Base-by-base conservation (phyloP, 2,329 filamentous ascomycete species). In the Daldinia sp. region DNA sequence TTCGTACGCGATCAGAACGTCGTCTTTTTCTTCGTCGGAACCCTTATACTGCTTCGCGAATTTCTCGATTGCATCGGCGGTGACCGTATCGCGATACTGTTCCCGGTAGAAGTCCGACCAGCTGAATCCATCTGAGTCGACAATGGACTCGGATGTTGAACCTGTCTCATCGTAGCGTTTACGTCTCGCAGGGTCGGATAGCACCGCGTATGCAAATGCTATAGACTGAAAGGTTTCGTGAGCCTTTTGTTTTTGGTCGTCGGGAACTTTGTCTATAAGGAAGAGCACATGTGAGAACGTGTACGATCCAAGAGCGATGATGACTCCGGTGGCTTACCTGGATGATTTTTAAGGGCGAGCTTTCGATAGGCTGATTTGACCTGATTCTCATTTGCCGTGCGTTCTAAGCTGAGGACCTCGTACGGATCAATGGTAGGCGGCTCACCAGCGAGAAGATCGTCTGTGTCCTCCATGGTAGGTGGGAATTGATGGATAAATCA, bases 281-380 rank as follows among this genome's bases (percentile, higher is more conserved):
- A 34, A 15, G 11, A 35, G 8, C 11, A 49, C 9, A 15, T 35
- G 19, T 67, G n/a, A 67, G 58, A 50, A 58, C 47, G 13, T 9
- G 34, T n/a, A 43, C 19, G 17, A 23, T 21, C 11, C 2, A 37
- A 32, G 25, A 25, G 11, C 8, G 5, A 11, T 11, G 11, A 8
- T 15, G 15, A 8, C 2, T 27, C n/a, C 10, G 32, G 41, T n/a
- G 10, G 52, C 79, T 70, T 84, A 94, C 90, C 90, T 71, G 92
- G 92, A 72, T 99, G 95, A 71, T 94, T 86, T 76, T 88, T 93
- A 61, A 99, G 83, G 3, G 95, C 95, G 51, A 90, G 87, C 76
- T 96, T 97, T 74, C 93, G 91, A 81, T 99, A 99, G 15, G 94
- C 93, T 15, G 87, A 88, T 76, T 96, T 97, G 79, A 99, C 86